Evolutionary conservation across 2,329 filamentous ascomycete species (phyloP).

Genomic region (Colletotrichum ledebouriae): DNA sequence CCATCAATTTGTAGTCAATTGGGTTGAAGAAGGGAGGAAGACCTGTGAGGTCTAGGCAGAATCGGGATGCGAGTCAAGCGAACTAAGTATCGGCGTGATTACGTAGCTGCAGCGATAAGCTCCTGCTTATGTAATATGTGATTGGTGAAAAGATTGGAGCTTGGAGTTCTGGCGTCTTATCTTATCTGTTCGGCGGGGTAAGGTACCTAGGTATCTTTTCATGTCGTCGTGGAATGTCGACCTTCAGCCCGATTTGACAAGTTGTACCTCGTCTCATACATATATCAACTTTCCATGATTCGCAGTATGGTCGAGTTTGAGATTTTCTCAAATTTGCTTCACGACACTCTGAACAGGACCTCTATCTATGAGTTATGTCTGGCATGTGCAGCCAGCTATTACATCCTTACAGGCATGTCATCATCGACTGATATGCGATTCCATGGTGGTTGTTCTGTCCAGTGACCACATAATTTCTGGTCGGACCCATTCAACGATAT

Average conservation of each 20-base stretch:
- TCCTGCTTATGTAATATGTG: constrained; percentile 8
- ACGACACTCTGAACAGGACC: not conserved
- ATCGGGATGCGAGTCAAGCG: constrained; percentile 14
- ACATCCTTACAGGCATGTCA: too few species aligned
- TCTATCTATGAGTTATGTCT: not conserved
- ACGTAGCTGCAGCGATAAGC: constrained; percentile 37
- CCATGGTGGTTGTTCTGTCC: too few species aligned
- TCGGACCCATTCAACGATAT: too few species aligned
- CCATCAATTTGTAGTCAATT: constrained; percentile 3
- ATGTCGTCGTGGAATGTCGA: too few species aligned
- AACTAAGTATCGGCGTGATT: constrained; percentile 28
- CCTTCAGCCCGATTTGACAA: too few species aligned
- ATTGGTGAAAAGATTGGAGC: not conserved
- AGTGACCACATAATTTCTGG: too few species aligned
- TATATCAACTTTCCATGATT: too few species aligned
- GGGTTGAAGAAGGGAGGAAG: not conserved
- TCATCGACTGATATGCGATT: too few species aligned
- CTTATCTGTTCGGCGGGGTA: constrained; percentile 12
- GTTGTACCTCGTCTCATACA: too few species aligned
- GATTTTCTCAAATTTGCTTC: not conserved
- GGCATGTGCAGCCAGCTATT: too few species aligned
- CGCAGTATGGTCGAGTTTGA: too few species aligned
- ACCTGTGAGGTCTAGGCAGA: not conserved
- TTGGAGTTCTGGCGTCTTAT: constrained; percentile 1
- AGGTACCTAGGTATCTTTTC: too few species aligned